Evolutionary conservation across 2,329 filamentous ascomycete species (phyloP).

Genomic region (Colletotrichum zoysiae): DNA sequence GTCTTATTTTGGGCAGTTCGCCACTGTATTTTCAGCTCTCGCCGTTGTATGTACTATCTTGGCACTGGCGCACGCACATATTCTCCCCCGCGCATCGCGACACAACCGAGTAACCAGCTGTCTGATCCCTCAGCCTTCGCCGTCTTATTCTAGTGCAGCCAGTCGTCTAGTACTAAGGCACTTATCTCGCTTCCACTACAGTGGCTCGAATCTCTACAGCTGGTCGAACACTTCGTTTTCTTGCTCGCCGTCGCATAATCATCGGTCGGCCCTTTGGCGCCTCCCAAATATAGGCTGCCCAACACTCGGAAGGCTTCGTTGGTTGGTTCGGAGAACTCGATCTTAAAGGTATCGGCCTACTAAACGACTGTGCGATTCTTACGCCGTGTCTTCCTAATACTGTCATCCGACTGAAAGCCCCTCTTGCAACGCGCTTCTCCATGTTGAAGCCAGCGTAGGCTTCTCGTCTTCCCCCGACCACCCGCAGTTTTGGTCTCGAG

Average conservation of each 20-base stretch:
- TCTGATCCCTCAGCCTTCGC: neutral
- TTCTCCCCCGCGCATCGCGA: slow-evolving; percentile 18
- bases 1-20: neutral
- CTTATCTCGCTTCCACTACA: neutral
- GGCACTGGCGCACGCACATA: slow-evolving; percentile 18
- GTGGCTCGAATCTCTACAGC: neutral
- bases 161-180: neutral
- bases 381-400: neutral
- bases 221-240: neutral
- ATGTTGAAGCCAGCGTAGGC: slow-evolving; percentile 30
- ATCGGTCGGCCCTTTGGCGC: neutral
- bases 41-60: neutral
- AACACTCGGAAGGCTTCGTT: neutral
- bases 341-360: neutral
- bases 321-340: neutral
- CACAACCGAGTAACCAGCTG: slow-evolving; percentile 2
- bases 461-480: slow-evolving; percentile 7
- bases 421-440: slow-evolving; percentile 5
- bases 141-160: neutral
- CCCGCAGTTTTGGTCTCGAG: slow-evolving; percentile 18
- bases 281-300: neutral
- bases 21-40: slow-evolving; percentile 7
- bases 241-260: neutral
- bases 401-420: neutral
- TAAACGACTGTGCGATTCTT: neutral